A percentile compares a stretch with the other conserved stretches of the same genome.
Conservation (phyloP, 345 rosid species). For the Nephelium lappaceum region DNA sequence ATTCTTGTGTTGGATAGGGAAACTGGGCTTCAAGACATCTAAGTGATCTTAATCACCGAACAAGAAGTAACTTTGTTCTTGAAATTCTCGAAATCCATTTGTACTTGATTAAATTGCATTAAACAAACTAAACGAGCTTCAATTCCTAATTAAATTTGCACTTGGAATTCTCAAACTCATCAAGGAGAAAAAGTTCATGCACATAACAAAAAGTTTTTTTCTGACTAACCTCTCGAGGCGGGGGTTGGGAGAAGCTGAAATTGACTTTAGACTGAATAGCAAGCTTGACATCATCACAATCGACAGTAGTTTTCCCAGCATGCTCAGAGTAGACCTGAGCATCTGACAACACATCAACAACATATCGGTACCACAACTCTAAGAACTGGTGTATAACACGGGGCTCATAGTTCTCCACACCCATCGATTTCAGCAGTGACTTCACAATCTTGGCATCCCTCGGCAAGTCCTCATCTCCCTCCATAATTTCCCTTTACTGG, state of each 20-base stretch:
- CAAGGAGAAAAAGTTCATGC: no score
- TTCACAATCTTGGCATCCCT: constrained; percentile 89
- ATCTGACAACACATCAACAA: constrained; percentile 75
- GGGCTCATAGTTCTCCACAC: constrained; percentile 88
- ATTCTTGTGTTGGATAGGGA: neutral
- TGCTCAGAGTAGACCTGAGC: constrained; percentile 93
- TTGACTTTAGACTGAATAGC: constrained; percentile 89
- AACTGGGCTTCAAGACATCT: neutral
- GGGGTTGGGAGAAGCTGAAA: constrained; percentile 92
- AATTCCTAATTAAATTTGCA: no score
- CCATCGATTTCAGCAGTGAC: constrained; percentile 84
- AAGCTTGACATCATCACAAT: constrained; percentile 83
- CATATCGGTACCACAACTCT: constrained; percentile 90
- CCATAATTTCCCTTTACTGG: constrained; percentile 40
- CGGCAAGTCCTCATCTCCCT: constrained; percentile 64
- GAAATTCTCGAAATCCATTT: no score
- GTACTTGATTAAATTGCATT: no score
- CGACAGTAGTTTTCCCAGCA: constrained; percentile 74
- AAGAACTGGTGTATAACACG: constrained; percentile 83
- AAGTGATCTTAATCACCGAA: neutral
- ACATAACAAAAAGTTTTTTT: no score
- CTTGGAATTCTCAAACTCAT: no score
- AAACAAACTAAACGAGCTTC: neutral
- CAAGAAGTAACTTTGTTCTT: no score
- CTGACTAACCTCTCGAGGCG: constrained; percentile 74